Conservation (phyloP, 495 filamentous ascomycete species). For the Alectoria sarmentosa region DNA sequence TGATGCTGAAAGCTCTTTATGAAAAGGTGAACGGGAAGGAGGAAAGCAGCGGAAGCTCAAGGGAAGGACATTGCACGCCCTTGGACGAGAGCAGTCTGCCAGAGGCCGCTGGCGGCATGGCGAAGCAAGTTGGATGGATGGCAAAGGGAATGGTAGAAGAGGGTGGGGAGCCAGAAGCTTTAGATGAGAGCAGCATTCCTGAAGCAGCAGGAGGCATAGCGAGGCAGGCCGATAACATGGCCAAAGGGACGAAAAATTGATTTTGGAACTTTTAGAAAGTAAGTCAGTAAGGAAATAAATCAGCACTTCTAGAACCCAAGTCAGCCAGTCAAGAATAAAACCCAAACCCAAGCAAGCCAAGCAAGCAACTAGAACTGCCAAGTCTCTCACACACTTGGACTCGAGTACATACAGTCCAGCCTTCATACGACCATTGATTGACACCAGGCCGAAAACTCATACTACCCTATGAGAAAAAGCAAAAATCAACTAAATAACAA, state of each 20-base stretch:
- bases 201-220: background rate
- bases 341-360: too few relatives aligned
- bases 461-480: too few relatives aligned
- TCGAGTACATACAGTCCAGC: too few relatives aligned
- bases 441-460: too few relatives aligned
- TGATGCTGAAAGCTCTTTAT: slow-evolving; percentile 60
- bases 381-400: too few relatives aligned
- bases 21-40: slow-evolving; percentile 56
- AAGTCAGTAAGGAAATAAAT: too few relatives aligned
- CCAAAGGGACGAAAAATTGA: background rate
- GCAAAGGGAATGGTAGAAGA: background rate
- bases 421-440: too few relatives aligned
- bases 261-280: background rate
- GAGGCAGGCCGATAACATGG: background rate
- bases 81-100: slow-evolving; percentile 2
- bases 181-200: background rate
- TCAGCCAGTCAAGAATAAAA: too few relatives aligned
- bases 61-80: background rate
- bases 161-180: background rate
- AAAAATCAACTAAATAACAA: too few relatives aligned
- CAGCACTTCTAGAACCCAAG: too few relatives aligned
- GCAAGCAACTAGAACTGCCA: too few relatives aligned
- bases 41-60: background rate
- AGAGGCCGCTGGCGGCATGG: background rate
- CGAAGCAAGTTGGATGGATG: background rate